These are phyloP conservation scores for Cladophialophora psammophila DNA, from an alignment of 2,329 filamentous ascomycete species.

Conservation along the genomic window DNA sequence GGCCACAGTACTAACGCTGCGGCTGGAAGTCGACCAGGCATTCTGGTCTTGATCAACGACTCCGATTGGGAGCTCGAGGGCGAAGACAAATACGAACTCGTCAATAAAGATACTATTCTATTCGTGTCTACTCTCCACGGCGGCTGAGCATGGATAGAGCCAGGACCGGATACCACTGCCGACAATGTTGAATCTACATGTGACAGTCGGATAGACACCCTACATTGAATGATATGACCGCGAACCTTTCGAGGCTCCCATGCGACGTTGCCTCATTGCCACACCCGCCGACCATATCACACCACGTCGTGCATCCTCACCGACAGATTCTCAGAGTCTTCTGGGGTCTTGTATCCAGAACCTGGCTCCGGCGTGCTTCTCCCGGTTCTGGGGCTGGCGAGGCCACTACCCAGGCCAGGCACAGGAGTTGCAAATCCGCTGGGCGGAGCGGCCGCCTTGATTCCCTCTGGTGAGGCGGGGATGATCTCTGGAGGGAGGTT, in stretches of 20 bases:
- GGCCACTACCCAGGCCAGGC: conserved; percentile 46
- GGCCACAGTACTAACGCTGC: neutral
- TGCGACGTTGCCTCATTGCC: neutral
- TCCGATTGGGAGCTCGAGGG: conserved; percentile 98
- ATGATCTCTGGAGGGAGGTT: conserved; percentile 70
- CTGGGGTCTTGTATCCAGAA: conserved; percentile 45
- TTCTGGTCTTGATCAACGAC: conserved; percentile 96
- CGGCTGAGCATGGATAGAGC: conserved; percentile 62
- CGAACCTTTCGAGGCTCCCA: neutral
- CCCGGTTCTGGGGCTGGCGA: conserved; percentile 47
- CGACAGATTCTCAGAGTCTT: conserved; percentile 38
- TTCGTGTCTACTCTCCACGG: conserved; percentile 98
- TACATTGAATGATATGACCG: conserved; percentile 5
- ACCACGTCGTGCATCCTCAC: conserved; percentile 42
- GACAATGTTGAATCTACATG: neutral
- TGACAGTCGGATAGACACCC: neutral
- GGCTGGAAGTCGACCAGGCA: conserved; percentile 78
- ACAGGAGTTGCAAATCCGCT: conserved; percentile 58
- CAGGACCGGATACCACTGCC: neutral
- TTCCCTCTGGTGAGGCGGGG: conserved; percentile 79
- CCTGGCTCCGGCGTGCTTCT: conserved; percentile 53
- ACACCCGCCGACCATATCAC: conserved; percentile 17
- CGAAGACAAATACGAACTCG: conserved; percentile 86
- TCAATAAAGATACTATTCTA: conserved; percentile 82
- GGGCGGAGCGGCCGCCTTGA: conserved; percentile 76